These are phyloP conservation scores for Thalassiosira exigua DNA, from an alignment of 352 stramenopile species.

Conservation along the genomic window DNA sequence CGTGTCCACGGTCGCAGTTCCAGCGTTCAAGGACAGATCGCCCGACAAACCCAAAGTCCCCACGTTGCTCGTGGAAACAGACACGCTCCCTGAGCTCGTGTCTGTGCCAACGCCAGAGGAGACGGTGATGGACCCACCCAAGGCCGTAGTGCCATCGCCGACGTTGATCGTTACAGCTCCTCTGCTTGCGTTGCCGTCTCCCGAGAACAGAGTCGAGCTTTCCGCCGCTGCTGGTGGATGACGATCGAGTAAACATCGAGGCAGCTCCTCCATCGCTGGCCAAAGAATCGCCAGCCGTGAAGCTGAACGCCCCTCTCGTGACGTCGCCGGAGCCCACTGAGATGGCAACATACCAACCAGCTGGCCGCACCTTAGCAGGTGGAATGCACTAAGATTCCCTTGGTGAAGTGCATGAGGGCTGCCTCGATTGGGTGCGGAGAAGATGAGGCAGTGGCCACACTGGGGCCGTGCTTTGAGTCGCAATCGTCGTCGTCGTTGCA, in stretches of 20 bases:
- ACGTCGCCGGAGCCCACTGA: conserved; percentile 24
- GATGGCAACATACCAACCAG: conserved; percentile 27
- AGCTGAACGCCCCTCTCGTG: conserved; percentile 14
- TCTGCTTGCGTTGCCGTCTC: conserved; percentile 11
- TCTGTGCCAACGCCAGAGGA: conserved; percentile 26
- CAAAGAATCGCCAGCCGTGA: conserved; percentile 17
- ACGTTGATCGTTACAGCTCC: conserved; percentile 22
- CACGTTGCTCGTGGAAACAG: conserved; percentile 70
- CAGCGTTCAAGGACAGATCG: conserved; percentile 68
- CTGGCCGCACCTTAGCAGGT: too few relatives aligned
- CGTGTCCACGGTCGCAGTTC: conserved; percentile 49
- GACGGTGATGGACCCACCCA: conserved; percentile 11
- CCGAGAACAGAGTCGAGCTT: background rate
- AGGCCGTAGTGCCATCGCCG: too few relatives aligned
- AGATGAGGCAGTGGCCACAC: too few relatives aligned
- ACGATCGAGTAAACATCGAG: conserved; percentile 6
- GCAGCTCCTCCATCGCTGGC: conserved; percentile 8
- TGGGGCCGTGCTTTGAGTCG: too few relatives aligned
- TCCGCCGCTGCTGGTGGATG: conserved; percentile 9
- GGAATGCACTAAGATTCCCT: too few relatives aligned
- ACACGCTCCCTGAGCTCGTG: conserved; percentile 66
- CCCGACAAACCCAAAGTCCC: conserved; percentile 67
- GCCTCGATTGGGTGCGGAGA: too few relatives aligned
- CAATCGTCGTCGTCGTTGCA: too few relatives aligned
- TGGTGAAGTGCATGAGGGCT: too few relatives aligned